These are phyloP conservation scores for Pharnaceum exiguum DNA, from an alignment of 148 eudicot genomes.

Conservation along the genomic window DNA sequence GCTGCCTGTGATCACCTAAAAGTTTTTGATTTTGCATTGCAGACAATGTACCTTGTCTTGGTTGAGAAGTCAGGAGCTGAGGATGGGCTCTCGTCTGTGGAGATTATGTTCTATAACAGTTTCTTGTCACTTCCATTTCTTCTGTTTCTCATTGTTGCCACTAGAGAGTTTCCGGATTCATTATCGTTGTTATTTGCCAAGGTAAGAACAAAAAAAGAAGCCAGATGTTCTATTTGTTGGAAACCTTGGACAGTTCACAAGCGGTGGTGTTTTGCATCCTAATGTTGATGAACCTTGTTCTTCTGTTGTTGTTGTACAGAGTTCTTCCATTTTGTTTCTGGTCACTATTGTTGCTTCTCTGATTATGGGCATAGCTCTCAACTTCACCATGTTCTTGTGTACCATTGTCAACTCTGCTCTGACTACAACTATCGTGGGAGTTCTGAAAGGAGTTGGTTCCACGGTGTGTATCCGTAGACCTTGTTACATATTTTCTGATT, in stretches of 20 bases:
- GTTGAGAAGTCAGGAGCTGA: conserved; percentile 97
- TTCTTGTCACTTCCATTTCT: conserved; percentile 83
- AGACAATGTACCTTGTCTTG: conserved; percentile 97
- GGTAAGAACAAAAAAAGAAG: conserved; percentile 43
- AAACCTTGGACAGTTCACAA: not conserved
- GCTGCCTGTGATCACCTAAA: not conserved
- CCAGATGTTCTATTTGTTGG: not conserved
- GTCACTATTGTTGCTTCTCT: conserved; percentile 60
- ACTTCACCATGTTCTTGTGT: conserved; percentile 97
- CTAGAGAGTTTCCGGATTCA: conserved; percentile 84
- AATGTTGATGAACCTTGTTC: conserved; percentile 1
- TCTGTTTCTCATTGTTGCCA: conserved; percentile 63
- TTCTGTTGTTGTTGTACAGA: conserved; percentile 46
- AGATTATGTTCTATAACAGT: conserved; percentile 97
- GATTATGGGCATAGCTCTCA: conserved; percentile 91
- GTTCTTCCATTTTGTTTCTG: conserved; percentile 60
- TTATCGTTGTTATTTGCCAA: conserved; percentile 58
- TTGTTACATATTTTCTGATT: not conserved
- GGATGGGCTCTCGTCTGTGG: conserved; percentile 91
- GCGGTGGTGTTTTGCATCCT: not conserved
- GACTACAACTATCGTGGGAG: conserved; percentile 94
- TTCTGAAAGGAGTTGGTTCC: conserved; percentile 95
- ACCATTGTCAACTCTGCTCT: conserved; percentile 95
- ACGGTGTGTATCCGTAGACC: conserved; percentile 45
- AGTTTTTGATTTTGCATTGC: conserved; percentile 30